These are phyloP conservation scores for Phyllosticta citrichinensis DNA, from an alignment of 2,329 filamentous ascomycete species.

Conservation along the genomic window DNA sequence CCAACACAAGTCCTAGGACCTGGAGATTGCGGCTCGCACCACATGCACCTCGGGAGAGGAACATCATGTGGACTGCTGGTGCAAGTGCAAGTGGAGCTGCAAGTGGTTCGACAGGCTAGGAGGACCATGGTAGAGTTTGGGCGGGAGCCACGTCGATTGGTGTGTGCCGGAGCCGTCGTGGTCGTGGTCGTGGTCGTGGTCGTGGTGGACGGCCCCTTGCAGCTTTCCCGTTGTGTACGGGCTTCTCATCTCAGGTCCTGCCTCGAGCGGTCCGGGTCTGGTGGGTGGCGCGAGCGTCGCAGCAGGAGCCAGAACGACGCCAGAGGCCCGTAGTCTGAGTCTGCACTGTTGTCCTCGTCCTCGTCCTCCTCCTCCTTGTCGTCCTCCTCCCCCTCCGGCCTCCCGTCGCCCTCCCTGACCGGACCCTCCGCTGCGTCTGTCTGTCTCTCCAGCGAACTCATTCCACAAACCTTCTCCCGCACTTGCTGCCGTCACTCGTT, in stretches of 20 bases:
- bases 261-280: too few relatives aligned
- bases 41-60: background rate
- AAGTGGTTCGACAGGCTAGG: background rate
- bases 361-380: background rate
- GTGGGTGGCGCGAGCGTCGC: background rate
- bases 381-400: background rate
- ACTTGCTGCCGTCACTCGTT: background rate
- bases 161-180: background rate
- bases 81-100: too few relatives aligned
- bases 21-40: background rate
- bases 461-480: conserved; percentile 7
- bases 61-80: too few relatives aligned
- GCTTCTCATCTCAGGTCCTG: too few relatives aligned
- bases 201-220: background rate
- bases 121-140: background rate
- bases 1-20: background rate
- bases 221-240: background rate
- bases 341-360: background rate
- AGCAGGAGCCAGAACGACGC: background rate
- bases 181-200: too few relatives aligned
- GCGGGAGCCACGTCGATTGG: background rate
- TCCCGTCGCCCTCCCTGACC: background rate
- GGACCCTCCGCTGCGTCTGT: too few relatives aligned
- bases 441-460: too few relatives aligned
- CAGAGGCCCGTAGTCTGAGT: background rate